Evolutionary conservation across 2,329 filamentous ascomycete genomes (phyloP).

Genomic region (Coniella vitis): DNA sequence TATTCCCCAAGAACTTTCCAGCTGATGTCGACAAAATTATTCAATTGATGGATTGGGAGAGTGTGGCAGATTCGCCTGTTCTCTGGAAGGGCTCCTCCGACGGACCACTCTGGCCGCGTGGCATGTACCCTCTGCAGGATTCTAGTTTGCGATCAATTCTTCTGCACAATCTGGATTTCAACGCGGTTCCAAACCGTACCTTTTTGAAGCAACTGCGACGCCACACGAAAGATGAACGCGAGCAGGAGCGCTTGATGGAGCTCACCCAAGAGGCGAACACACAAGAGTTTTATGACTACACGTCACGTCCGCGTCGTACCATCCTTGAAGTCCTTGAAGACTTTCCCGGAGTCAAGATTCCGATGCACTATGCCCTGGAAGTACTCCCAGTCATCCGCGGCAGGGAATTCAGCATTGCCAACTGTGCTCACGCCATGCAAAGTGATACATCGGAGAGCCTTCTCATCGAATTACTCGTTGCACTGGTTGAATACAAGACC

Average conservation of each 20-base stretch:
- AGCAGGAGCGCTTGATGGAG: slow-evolving; percentile 76
- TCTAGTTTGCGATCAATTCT: slow-evolving; percentile 69
- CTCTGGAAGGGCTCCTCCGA: slow-evolving; percentile 18
- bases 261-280: slow-evolving; percentile 73
- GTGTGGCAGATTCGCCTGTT: slow-evolving; percentile 58
- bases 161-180: slow-evolving; percentile 80
- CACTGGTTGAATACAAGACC: slow-evolving; percentile 87
- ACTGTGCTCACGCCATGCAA: slow-evolving; percentile 36
- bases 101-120: slow-evolving; percentile 16
- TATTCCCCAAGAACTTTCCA: slow-evolving; percentile 84
- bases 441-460: not conserved
- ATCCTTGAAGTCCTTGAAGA: slow-evolving; percentile 91
- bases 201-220: slow-evolving; percentile 77
- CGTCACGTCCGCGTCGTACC: slow-evolving; percentile 78
- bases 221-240: slow-evolving; percentile 64
- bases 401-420: slow-evolving; percentile 91
- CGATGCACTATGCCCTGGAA: slow-evolving; percentile 63
- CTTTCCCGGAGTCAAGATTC: slow-evolving; percentile 77
- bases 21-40: slow-evolving; percentile 75
- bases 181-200: slow-evolving; percentile 76
- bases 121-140: slow-evolving; percentile 32
- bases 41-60: slow-evolving; percentile 69
- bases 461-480: slow-evolving; percentile 65
- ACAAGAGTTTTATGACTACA: slow-evolving; percentile 95
- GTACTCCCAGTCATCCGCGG: slow-evolving; percentile 77